phyloP scores from a whole-genome alignment of 768 basidiomycete species.

The Xerocomellus intermedius region DNA sequence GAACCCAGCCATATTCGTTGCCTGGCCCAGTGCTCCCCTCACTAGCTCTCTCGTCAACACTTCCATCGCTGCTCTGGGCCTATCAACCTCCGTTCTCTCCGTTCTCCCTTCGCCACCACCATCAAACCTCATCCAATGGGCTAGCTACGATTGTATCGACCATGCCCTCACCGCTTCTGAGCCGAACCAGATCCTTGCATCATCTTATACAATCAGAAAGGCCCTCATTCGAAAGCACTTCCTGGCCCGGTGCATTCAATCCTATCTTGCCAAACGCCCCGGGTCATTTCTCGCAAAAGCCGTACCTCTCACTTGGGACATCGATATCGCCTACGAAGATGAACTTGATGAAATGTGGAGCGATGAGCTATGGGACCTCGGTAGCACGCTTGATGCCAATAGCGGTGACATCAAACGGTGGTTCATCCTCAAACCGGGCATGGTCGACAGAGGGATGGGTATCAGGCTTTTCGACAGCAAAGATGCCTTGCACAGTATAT shows the following conservation, averaged over 20 bases:
- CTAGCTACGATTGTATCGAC: conserved; percentile 83
- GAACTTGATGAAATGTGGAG: conserved; percentile 92
- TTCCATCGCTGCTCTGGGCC: conserved; percentile 37
- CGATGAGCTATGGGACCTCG: conserved; percentile 92
- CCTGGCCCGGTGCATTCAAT: conserved; percentile 69
- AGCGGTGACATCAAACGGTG: conserved; percentile 41
- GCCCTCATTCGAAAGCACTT: conserved; percentile 94
- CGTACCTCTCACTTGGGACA: conserved; percentile 74
- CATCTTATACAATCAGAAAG: conserved; percentile 87
- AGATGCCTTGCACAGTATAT: conserved; percentile 67
- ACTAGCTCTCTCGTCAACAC: conserved; percentile 47
- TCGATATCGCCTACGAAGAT: conserved; percentile 87
- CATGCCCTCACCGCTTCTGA: conserved; percentile 65
- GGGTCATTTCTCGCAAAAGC: conserved; percentile 52
- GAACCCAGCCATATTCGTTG: conserved; percentile 39
- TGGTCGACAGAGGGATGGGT: conserved; percentile 96
- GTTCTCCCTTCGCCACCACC: conserved; percentile 23
- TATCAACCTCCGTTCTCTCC: conserved; percentile 30
- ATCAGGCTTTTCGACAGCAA: conserved; percentile 86
- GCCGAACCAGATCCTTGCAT: conserved; percentile 58
- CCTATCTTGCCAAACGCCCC: conserved; percentile 71
- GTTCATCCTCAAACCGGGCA: conserved; percentile 98
- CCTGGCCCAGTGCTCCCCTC: conserved; percentile 55
- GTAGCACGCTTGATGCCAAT: conserved; percentile 50
- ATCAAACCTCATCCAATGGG: conserved; percentile 65